Percentiles rank a stretch among this genome's conserved stretches.
phyloP scores from a whole-genome alignment of 2,329 filamentous ascomycete genomes.

The Sclerotinia minor region DNA sequence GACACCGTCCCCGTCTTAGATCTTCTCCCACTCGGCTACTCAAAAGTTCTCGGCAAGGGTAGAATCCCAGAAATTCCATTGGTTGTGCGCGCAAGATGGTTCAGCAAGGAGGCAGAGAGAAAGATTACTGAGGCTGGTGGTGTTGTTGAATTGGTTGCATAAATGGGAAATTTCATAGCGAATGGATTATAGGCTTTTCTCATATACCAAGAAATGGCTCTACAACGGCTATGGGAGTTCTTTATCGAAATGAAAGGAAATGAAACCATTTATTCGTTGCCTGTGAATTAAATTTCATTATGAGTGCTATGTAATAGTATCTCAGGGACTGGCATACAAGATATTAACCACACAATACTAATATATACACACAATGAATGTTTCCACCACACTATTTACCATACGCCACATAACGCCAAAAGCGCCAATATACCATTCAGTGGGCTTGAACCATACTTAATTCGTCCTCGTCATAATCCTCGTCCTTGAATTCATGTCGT shows the following conservation, averaged over 20 bases:
- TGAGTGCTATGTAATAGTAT: slow-evolving; percentile 29
- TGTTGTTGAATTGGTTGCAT: slow-evolving; percentile 93
- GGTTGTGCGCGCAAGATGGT: slow-evolving; percentile 92
- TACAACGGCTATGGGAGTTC: slow-evolving; percentile 28
- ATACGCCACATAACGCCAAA: slow-evolving; percentile 24
- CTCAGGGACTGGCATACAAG: slow-evolving; percentile 25
- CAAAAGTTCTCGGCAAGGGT: slow-evolving; percentile 98
- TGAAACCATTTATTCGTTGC: slow-evolving; percentile 18
- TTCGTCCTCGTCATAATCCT: slow-evolving; percentile 46
- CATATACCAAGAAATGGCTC: slow-evolving; percentile 25
- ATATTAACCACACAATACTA: slow-evolving; percentile 22
- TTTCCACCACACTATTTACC: slow-evolving; percentile 19
- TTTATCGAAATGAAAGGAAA: slow-evolving; percentile 27
- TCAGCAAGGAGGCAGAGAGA: slow-evolving; percentile 93
- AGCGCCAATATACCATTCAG: slow-evolving; percentile 14
- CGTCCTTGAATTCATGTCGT: slow-evolving; percentile 51
- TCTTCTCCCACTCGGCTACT: slow-evolving; percentile 95
- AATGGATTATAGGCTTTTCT: slow-evolving; percentile 28
- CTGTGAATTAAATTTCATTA: slow-evolving; percentile 28
- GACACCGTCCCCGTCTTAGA: slow-evolving; percentile 97
- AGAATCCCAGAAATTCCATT: slow-evolving; percentile 89
- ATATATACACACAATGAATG: slow-evolving; percentile 32
- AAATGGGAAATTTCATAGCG: slow-evolving; percentile 44
- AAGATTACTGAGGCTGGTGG: slow-evolving; percentile 99
- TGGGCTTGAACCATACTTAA: slow-evolving; percentile 22